A percentile compares a stretch with the other conserved stretches of the same genome.
Conservation (phyloP, 768 basidiomycete species). For the Russula abietina region DNA sequence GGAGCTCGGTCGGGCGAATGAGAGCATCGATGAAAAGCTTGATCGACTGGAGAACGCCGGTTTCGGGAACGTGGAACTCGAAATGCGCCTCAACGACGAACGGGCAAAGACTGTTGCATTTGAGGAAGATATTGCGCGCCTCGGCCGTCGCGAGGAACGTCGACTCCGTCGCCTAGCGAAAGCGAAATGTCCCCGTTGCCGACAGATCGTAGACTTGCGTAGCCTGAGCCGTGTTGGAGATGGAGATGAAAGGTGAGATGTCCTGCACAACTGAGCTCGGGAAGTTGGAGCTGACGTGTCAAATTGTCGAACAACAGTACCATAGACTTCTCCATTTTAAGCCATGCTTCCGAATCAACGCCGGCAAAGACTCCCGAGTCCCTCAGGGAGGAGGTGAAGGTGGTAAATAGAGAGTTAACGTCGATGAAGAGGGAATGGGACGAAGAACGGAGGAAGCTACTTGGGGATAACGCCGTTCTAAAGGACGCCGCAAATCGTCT, state of each 20-base stretch:
- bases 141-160: constrained; percentile 66
- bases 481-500: constrained; percentile 66
- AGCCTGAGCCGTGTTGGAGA: constrained; percentile 37
- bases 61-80: constrained; percentile 62
- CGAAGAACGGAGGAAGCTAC: constrained; percentile 53
- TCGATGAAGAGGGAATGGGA: constrained; percentile 65
- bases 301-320: constrained; percentile 37
- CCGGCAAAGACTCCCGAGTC: constrained; percentile 63
- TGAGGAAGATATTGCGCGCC: constrained; percentile 63
- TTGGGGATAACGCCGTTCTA: constrained; percentile 67
- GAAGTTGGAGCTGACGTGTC: background rate
- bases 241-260: constrained; percentile 56
- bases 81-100: constrained; percentile 67
- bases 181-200: constrained; percentile 64
- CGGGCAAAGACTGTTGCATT: constrained; percentile 48
- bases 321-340: constrained; percentile 44
- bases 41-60: constrained; percentile 81
- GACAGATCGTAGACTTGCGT: constrained; percentile 51
- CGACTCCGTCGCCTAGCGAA: constrained; percentile 52
- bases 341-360: constrained; percentile 52
- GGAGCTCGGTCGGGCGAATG: constrained; percentile 74
- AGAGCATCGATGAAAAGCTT: constrained; percentile 82
- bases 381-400: constrained; percentile 51
- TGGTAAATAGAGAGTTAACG: constrained; percentile 58
- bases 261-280: background rate